Base-by-base conservation (phyloP, 2,329 filamentous ascomycete genomes). In the Colletotrichum echinochloae region DNA sequence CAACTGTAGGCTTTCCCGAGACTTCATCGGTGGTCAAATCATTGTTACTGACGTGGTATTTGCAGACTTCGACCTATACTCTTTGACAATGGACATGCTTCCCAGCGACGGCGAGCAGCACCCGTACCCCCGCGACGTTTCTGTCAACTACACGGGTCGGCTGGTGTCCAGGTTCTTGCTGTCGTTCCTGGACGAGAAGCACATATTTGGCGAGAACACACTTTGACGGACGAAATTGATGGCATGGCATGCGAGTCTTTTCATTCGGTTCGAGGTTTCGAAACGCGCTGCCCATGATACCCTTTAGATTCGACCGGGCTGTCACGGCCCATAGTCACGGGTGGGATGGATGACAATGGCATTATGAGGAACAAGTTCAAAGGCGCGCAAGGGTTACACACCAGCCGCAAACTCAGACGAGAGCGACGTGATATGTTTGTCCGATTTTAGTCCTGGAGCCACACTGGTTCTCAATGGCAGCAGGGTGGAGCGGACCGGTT, bases 401-500 rank as follows among this genome's bases (percentile, higher is more conserved):
- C 44, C 46, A 28, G n/a, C 11, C 35, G 14, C 33, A 46, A 46
- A 35, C 65, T 57, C 60, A 12, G 48, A 23, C 20, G 48, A 52
- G 46, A 33, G 28, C 26, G 20, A 23, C 49, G 48, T 62, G 44
- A 55, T 54, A 85, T 89, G 86, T 90, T 77, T 86, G 87, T 87
- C 87, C 86, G 84, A 83, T 85, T 85, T 85, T 90, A 90, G 88
- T 90, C 88, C 88, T 83, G 84, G 83, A 84, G 81, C 81, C 86
- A 86, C 86, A 89, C 83, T 80, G 16, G 62, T 71, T 71, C 71
- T 86, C 84, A 82, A 85, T 87, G 84, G 81, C 83, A 86, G 82
- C 87, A 88, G 88, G 88, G 88, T 90, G 88, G 88, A 90, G 85
- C 82, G 85, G 87, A 88, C 87, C 78, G 88, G 88, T 87, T 90